Conservation (phyloP, 257 asterid genomes). For the Gynochthodes officinalis region DNA sequence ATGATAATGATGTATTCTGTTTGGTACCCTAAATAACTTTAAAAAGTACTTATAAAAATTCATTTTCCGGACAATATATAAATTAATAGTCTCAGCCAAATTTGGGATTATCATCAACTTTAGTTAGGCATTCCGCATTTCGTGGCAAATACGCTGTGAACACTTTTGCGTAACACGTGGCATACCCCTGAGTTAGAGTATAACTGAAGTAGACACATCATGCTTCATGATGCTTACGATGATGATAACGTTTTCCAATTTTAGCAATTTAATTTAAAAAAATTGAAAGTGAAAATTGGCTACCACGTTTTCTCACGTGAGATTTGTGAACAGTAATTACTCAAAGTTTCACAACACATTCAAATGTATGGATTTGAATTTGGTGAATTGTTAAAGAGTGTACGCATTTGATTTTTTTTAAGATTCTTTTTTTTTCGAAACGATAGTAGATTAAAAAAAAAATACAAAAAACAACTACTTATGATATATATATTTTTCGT, state of each 20-base stretch:
- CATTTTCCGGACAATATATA: neutral
- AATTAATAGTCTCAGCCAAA: no score
- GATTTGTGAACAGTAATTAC: neutral
- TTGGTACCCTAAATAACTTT: neutral
- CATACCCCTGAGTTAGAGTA: neutral
- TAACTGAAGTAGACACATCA: neutral
- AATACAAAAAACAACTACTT: no score
- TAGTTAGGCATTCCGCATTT: no score
- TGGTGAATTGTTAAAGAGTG: neutral
- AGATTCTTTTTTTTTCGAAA: no score
- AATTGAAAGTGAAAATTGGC: neutral
- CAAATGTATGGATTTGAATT: neutral
- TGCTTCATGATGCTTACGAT: neutral
- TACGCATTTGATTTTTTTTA: neutral
- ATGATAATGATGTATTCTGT: no score
- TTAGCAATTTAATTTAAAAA: neutral
- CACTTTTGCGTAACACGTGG: no score
- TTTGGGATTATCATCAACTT: no score
- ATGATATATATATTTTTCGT: no score
- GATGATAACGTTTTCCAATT: neutral
- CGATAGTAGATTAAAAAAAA: no score
- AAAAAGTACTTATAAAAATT: neutral
- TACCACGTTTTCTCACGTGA: neutral
- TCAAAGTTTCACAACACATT: neutral
- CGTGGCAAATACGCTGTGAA: no score